Conservation (phyloP, 2,329 filamentous ascomycete genomes). For the Diaporthe sp. region DNA sequence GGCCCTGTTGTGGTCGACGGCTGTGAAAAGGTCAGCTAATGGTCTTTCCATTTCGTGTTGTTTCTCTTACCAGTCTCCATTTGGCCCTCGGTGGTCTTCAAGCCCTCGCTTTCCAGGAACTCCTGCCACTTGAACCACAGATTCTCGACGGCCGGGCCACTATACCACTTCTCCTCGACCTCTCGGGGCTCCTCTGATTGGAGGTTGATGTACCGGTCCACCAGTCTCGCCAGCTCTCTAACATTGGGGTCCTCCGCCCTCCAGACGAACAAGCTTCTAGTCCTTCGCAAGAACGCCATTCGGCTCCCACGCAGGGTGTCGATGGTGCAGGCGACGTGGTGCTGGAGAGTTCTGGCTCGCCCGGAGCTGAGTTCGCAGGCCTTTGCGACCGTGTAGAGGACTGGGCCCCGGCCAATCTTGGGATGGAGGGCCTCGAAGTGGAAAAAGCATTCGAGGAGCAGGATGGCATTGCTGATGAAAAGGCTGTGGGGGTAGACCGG, state of each 20-base stretch:
- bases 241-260: not conserved
- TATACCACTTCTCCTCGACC: not conserved
- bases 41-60: accelerated
- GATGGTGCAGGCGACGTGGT: not conserved
- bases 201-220: not conserved
- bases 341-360: not conserved
- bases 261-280: not conserved
- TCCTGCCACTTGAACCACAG: not conserved
- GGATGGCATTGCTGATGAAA: not conserved
- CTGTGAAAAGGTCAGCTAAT: not conserved
- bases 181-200: not conserved
- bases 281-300: not conserved
- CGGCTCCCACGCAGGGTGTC: not conserved
- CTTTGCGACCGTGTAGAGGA: not conserved
- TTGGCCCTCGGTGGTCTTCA: not conserved
- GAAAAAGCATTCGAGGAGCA: not conserved
- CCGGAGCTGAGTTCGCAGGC: not conserved
- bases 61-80: not conserved
- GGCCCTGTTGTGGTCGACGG: no score
- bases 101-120: not conserved
- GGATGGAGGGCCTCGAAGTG: not conserved
- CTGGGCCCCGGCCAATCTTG: not conserved
- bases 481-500: not conserved
- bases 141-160: not conserved
- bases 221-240: not conserved